Evolutionary conservation across 2,329 filamentous ascomycete species (phyloP).

Genomic region (Talaromyces sp.): DNA sequence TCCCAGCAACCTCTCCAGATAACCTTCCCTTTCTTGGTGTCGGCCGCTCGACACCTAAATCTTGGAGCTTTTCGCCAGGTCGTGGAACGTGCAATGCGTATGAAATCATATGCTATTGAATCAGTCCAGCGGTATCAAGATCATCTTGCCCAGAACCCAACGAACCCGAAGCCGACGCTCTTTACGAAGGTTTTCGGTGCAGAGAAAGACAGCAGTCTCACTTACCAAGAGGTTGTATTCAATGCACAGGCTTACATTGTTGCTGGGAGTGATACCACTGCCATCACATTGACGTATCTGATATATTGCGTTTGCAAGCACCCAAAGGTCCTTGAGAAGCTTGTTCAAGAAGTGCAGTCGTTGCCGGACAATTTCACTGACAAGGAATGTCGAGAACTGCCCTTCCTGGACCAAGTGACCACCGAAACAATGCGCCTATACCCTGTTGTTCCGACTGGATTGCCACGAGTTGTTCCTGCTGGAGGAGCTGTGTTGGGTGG

Average conservation of each 20-base stretch:
- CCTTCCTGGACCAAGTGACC: constrained; percentile 53
- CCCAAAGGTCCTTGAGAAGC: constrained; percentile 36
- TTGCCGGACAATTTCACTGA: constrained; percentile 27
- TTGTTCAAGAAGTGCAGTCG: constrained; percentile 44
- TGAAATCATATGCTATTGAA: constrained; percentile 19
- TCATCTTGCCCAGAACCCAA: constrained; percentile 15
- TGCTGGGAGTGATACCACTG: constrained; percentile 51
- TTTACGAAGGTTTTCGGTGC: constrained; percentile 33
- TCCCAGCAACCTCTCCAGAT: constrained; percentile 5
- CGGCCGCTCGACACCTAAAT: constrained; percentile 18
- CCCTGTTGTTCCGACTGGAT: constrained; percentile 51
- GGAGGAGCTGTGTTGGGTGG: constrained; percentile 37
- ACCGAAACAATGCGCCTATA: constrained; percentile 55
- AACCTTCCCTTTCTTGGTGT: constrained; percentile 21
- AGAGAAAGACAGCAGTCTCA: constrained; percentile 14
- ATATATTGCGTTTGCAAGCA: constrained; percentile 30
- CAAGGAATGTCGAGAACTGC: constrained; percentile 47
- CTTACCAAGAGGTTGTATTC: constrained; percentile 30
- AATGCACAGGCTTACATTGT: constrained; percentile 45
- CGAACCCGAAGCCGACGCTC: constrained; percentile 29
- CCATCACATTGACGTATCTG: constrained; percentile 46
- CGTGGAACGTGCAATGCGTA: constrained; percentile 15
- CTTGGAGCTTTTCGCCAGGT: constrained; percentile 19
- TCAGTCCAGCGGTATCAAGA: constrained; percentile 22
- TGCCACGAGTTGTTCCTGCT: constrained; percentile 49